A percentile compares a stretch with the other conserved stretches of the same genome.
Conservation (phyloP, 441 rosid species). For the Erodium texanum region DNA sequence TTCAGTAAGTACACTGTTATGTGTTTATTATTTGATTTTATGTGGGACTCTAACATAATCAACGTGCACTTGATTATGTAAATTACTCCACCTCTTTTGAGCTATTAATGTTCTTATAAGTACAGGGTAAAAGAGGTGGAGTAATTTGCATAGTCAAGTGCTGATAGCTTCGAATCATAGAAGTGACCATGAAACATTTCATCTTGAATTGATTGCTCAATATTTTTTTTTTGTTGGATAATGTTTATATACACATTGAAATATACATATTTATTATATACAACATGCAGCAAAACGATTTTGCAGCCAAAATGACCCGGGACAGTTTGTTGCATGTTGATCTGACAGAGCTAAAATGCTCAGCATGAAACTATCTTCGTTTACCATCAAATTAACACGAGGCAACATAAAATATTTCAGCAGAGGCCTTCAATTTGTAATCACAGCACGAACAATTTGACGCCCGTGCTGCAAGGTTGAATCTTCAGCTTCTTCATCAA, state of each 20-base stretch:
- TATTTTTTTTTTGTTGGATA: not conserved
- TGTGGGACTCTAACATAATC: no score
- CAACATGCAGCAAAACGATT: not conserved
- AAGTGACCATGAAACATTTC: not conserved
- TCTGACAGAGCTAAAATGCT: no score
- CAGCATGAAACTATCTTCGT: not conserved
- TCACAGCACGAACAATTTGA: slow-evolving; percentile 28
- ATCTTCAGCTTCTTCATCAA: slow-evolving; percentile 56
- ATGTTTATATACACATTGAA: not conserved
- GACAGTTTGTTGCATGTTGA: no score
- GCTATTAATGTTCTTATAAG: no score
- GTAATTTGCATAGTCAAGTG: not conserved
- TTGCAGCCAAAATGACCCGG: not conserved
- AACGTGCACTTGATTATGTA: no score
- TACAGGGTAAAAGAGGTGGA: no score
- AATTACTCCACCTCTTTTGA: no score
- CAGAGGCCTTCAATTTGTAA: no score
- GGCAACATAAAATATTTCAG: no score
- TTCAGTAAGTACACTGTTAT: no score
- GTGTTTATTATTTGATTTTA: no score
- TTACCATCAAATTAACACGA: slow-evolving; percentile 1
- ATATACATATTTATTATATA: not conserved
- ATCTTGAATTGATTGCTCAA: no score
- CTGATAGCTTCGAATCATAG: not conserved
- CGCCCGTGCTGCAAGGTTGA: slow-evolving; percentile 27